A percentile compares a stretch with the other conserved stretches of the same genome.
These are phyloP conservation scores for Nemania sp. DNA, from an alignment of 2,329 filamentous ascomycete genomes.

Conservation along the genomic window DNA sequence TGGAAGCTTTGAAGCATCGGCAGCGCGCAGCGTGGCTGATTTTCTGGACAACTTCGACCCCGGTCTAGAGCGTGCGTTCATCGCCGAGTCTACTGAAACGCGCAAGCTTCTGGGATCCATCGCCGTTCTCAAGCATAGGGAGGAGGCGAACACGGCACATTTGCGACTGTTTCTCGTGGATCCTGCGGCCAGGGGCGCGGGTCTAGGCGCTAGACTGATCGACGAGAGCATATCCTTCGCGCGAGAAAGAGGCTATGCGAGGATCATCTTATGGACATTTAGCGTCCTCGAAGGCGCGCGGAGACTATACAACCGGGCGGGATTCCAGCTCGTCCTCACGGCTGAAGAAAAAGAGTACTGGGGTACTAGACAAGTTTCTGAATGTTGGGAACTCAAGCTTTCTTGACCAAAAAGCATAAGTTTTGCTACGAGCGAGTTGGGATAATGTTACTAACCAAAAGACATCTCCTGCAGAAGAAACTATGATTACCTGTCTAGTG, in stretches of 20 bases:
- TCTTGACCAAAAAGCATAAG: background rate
- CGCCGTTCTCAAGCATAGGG: conserved; percentile 14
- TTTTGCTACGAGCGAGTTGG: no score
- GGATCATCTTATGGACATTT: conserved; percentile 19
- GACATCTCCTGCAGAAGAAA: no score
- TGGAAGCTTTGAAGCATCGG: conserved; percentile 5
- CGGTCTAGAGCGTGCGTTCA: conserved; percentile 8
- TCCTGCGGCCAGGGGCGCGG: conserved; percentile 14
- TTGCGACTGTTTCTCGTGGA: conserved; percentile 15
- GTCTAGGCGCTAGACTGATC: conserved; percentile 9
- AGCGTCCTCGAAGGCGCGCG: conserved; percentile 16
- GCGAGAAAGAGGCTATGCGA: conserved; percentile 13
- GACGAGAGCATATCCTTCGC: conserved; percentile 13
- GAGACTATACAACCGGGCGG: conserved; percentile 20
- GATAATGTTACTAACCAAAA: no score
- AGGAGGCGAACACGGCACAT: conserved; percentile 11
- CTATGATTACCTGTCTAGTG: no score
- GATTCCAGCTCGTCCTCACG: conserved; percentile 6
- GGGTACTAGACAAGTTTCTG: conserved; percentile 3
- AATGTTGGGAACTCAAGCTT: conserved; percentile 17
- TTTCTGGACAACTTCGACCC: conserved; percentile 19
- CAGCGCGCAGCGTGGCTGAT: conserved; percentile 11
- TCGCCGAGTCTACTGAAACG: conserved; percentile 12
- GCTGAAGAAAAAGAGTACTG: conserved; percentile 11
- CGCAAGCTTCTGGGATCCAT: conserved; percentile 14